phyloP scores from a whole-genome alignment of 495 filamentous ascomycete species.

The Xylaria cubensis region DNA sequence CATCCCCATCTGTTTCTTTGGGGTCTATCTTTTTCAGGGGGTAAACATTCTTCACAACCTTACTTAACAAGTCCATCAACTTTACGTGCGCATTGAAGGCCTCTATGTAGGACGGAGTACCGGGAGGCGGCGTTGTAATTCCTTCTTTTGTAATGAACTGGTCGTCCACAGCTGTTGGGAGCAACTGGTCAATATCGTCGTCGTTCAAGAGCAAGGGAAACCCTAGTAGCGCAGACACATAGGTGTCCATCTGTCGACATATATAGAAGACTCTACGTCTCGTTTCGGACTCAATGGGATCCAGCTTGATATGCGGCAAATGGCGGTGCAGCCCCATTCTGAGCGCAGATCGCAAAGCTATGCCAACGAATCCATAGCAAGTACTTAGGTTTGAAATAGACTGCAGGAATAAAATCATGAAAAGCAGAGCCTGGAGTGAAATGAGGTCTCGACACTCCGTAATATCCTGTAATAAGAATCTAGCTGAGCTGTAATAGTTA shows the following conservation, averaged over 20 bases:
- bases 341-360: constrained; percentile 83
- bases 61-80: constrained; percentile 78
- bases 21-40: constrained; percentile 78
- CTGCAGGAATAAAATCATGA: constrained; percentile 93
- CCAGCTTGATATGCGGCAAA: constrained; percentile 71
- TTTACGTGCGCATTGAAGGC: constrained; percentile 86
- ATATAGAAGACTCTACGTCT: constrained; percentile 90
- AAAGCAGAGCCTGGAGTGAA: constrained; percentile 85
- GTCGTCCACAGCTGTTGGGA: constrained; percentile 85
- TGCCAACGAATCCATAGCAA: constrained; percentile 92
- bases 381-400: constrained; percentile 89
- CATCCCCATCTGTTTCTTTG: constrained; percentile 51
- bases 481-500: constrained; percentile 83
- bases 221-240: constrained; percentile 87
- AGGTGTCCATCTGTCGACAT: constrained; percentile 91
- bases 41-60: constrained; percentile 89
- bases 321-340: constrained; percentile 89
- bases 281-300: constrained; percentile 82
- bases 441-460: constrained; percentile 88
- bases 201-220: constrained; percentile 83
- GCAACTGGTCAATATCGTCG: constrained; percentile 91
- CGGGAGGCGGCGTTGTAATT: constrained; percentile 77
- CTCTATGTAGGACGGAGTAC: constrained; percentile 73
- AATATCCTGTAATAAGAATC: constrained; percentile 78
- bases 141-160: constrained; percentile 83